phyloP scores from a whole-genome alignment of 768 basidiomycete species.

The Hydnomerulius pinastri region DNA sequence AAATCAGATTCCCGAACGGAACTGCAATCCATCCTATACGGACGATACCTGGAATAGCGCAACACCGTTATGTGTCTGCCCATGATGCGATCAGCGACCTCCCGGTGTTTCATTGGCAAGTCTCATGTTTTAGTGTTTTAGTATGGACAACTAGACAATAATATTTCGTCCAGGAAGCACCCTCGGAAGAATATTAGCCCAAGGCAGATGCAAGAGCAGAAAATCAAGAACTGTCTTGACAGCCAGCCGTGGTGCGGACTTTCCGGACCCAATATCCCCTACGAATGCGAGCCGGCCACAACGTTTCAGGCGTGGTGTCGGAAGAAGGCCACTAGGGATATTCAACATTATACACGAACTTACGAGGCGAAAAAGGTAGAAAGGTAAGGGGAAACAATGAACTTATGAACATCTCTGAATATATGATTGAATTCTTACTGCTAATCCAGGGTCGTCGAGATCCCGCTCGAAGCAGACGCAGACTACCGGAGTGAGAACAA shows the following conservation, averaged over 20 bases:
- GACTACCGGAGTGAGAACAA: slow-evolving; percentile 59
- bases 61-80: slow-evolving; percentile 59
- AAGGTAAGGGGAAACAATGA: too few relatives aligned
- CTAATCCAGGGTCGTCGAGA: slow-evolving; percentile 51
- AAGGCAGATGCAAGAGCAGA: slow-evolving; percentile 17
- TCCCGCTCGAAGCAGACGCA: slow-evolving; percentile 58
- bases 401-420: too few relatives aligned
- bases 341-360: slow-evolving; percentile 70
- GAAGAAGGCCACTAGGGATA: slow-evolving; percentile 41
- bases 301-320: slow-evolving; percentile 52
- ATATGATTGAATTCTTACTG: slow-evolving; percentile 10
- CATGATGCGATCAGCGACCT: slow-evolving; percentile 77
- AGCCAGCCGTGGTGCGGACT: slow-evolving; percentile 37
- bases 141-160: not conserved
- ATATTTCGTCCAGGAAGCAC: slow-evolving; percentile 22
- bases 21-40: slow-evolving; percentile 44
- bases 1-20: slow-evolving; percentile 51
- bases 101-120: slow-evolving; percentile 72
- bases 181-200: slow-evolving; percentile 10
- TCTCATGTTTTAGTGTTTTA: not conserved
- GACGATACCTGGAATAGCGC: slow-evolving; percentile 50
- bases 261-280: slow-evolving; percentile 24
- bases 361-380: slow-evolving; percentile 54
- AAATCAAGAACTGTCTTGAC: slow-evolving; percentile 40
- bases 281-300: slow-evolving; percentile 38